Evolutionary conservation across 202 grass and related monocot genomes (phyloP), one percentile per base, ranked within the genome.

Genomic region (Carex arenaria): DNA sequence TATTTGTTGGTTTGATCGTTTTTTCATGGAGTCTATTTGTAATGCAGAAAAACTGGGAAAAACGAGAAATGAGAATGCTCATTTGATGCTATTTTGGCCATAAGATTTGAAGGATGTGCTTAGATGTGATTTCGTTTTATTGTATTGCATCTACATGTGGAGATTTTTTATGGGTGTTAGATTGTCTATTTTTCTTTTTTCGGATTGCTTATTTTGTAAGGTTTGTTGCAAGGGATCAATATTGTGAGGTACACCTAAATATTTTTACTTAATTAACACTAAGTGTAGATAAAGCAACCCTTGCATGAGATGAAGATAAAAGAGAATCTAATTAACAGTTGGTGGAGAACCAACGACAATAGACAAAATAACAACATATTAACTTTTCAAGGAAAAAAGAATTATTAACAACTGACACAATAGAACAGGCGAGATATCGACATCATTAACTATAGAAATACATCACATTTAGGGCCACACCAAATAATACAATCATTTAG

Each of bases 171-270:
- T 78, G 78, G 85, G 61, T 67, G 80, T 89, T 85, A 51, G 30
- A 66, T 79, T 40, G 78, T 79, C 87, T 76, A 86, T 71, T 86
- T 40, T 38, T 1, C 26, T 26, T 73, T 80, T 32, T 80, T 34
- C 20, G 52, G 32, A 42, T 89, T 87, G 67, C 42, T 91, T 94
- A 83, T 32, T 54, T 85, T 79, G 78, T 83, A 70, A 85, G 79
- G 82, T 82, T 86, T 59, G 86, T 84, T 87, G 89, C 51, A 18
- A 71, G 63, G 22, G 81, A 36, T 5, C n/a, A 51, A 70, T 83
- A 55, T 89, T 90, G 82, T 83, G 68, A 78, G 92, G 92, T 94
- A 40, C 85, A 91, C 92, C 92, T 73, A 91, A 88, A 89, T 7
- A 61, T 40, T 87, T 49, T 20, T 45, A 65, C 0, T 89, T 91